These are phyloP conservation scores for Candida sakaeoensis DNA, from an alignment of 805 yeast genomes.

Conservation along the genomic window DNA sequence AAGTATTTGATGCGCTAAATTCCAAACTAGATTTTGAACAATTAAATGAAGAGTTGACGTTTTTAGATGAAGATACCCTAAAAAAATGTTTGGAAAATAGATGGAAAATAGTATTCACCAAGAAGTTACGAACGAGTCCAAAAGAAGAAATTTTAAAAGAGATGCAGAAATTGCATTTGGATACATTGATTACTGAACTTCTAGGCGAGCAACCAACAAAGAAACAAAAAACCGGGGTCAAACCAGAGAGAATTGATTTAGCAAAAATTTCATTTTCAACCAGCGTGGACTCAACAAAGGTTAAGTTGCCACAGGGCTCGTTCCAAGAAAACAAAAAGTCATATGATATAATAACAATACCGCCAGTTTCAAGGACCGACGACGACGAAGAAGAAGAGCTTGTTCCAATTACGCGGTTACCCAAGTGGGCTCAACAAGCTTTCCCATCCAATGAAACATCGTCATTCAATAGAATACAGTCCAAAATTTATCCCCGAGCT, in stretches of 20 bases:
- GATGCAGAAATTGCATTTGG: slow-evolving; percentile 43
- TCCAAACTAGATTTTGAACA: slow-evolving; percentile 33
- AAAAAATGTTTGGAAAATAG: slow-evolving; percentile 46
- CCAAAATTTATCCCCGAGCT: slow-evolving; percentile 76
- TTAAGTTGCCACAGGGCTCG: slow-evolving; percentile 80
- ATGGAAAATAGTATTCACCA: slow-evolving; percentile 51
- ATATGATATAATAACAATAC: slow-evolving; percentile 90
- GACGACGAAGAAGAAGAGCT: slow-evolving; percentile 38
- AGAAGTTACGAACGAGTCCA: slow-evolving; percentile 27
- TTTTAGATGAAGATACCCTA: slow-evolving; percentile 42
- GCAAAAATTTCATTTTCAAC: slow-evolving; percentile 8
- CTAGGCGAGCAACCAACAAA: slow-evolving; percentile 45
- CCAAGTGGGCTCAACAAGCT: slow-evolving; percentile 77
- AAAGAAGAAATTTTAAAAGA: slow-evolving; percentile 35
- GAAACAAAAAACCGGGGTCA: slow-evolving; percentile 11
- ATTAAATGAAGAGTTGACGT: slow-evolving; percentile 53
- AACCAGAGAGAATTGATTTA: slow-evolving; percentile 8
- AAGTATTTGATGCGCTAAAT: slow-evolving; percentile 38
- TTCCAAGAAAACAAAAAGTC: slow-evolving; percentile 66
- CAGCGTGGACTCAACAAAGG: slow-evolving; percentile 53
- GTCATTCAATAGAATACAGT: slow-evolving; percentile 77
- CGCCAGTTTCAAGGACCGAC: slow-evolving; percentile 53
- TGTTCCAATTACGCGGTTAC: slow-evolving; percentile 59
- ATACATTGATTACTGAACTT: slow-evolving; percentile 40
- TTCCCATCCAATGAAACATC: slow-evolving; percentile 67